A percentile compares a stretch with the other conserved stretches of the same genome.
Conservation (phyloP, 164 flowering plant species). For the Stephania japonica region DNA sequence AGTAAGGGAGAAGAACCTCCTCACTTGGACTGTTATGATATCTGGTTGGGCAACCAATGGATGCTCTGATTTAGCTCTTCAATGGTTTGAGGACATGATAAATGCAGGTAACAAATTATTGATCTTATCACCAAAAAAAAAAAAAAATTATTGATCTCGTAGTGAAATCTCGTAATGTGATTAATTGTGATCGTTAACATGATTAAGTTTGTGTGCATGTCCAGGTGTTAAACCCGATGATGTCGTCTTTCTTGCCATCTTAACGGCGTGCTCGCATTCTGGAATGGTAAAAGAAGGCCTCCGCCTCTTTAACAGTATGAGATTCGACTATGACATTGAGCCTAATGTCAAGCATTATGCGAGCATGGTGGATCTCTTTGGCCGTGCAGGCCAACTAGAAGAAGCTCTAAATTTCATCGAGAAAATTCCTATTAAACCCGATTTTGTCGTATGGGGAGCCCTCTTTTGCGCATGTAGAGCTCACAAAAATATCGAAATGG, state of each 20-base stretch:
- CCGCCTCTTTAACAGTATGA: constrained; percentile 37
- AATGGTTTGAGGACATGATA: constrained; percentile 37
- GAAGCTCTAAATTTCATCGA: constrained; percentile 39
- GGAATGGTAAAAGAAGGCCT: constrained; percentile 43
- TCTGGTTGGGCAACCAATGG: constrained; percentile 57
- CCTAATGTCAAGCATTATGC: constrained; percentile 51
- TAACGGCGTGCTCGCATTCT: constrained; percentile 50
- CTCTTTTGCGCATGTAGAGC: constrained; percentile 51
- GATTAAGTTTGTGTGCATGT: neutral
- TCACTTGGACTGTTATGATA: constrained; percentile 52
- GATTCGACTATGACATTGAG: constrained; percentile 34
- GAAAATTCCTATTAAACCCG: constrained; percentile 41
- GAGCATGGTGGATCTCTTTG: constrained; percentile 40
- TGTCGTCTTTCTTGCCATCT: constrained; percentile 36
- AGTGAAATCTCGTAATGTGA: constrained; percentile 3
- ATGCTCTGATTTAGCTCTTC: constrained; percentile 33
- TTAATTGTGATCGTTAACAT: constrained; percentile 22
- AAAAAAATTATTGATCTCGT: neutral
- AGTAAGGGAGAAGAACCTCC: constrained; percentile 34
- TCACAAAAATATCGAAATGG: constrained; percentile 42
- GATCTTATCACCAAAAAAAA: no score
- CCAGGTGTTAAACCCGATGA: constrained; percentile 31
- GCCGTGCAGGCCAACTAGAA: constrained; percentile 42
- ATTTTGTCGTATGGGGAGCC: constrained; percentile 55
- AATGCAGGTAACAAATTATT: constrained; percentile 25